A percentile compares a stretch with the other conserved stretches of the same genome.
These are phyloP conservation scores for Talaromyces sp. DNA, from an alignment of 2,329 filamentous ascomycete species.

Conservation along the genomic window DNA sequence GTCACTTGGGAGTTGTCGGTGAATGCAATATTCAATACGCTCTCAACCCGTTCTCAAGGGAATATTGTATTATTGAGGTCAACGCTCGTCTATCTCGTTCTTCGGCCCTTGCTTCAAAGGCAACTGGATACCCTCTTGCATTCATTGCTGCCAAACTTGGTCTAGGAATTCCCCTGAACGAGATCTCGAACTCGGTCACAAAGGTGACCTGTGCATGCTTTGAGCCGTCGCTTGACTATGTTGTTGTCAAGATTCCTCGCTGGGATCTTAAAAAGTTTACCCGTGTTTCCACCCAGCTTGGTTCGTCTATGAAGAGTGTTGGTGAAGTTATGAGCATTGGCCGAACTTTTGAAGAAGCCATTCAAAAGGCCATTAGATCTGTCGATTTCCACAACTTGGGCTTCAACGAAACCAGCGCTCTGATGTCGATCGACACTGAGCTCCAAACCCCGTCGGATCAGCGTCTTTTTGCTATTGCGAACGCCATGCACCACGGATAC, in stretches of 20 bases:
- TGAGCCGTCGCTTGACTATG: conserved; percentile 95
- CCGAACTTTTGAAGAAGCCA: conserved; percentile 93
- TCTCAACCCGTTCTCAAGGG: conserved; percentile 86
- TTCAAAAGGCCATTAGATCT: conserved; percentile 93
- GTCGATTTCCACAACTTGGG: conserved; percentile 95
- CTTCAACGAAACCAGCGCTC: conserved; percentile 82
- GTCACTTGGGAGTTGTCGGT: conserved; percentile 92
- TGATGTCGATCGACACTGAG: conserved; percentile 95
- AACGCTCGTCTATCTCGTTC: conserved; percentile 94
- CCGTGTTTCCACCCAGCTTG: conserved; percentile 88
- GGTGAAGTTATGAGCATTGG: conserved; percentile 99
- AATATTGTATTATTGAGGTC: conserved; percentile 99
- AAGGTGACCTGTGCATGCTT: conserved; percentile 96
- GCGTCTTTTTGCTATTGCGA: conserved; percentile 93
- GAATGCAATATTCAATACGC: conserved; percentile 99
- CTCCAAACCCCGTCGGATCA: conserved; percentile 96
- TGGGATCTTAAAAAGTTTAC: conserved; percentile 99
- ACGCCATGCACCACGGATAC: conserved; percentile 93
- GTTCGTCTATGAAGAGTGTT: conserved; percentile 99
- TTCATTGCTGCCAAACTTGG: conserved; percentile 97
- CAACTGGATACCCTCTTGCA: conserved; percentile 90
- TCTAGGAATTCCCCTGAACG: conserved; percentile 88
- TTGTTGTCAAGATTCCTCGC: conserved; percentile 96
- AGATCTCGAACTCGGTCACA: conserved; percentile 94
- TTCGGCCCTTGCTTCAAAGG: conserved; percentile 92